Percentiles rank a stretch among this genome's conserved stretches.
These are phyloP conservation scores for Heterobasidion annosum DNA, from an alignment of 1,284 basidiomycete species.

Conservation along the genomic window DNA sequence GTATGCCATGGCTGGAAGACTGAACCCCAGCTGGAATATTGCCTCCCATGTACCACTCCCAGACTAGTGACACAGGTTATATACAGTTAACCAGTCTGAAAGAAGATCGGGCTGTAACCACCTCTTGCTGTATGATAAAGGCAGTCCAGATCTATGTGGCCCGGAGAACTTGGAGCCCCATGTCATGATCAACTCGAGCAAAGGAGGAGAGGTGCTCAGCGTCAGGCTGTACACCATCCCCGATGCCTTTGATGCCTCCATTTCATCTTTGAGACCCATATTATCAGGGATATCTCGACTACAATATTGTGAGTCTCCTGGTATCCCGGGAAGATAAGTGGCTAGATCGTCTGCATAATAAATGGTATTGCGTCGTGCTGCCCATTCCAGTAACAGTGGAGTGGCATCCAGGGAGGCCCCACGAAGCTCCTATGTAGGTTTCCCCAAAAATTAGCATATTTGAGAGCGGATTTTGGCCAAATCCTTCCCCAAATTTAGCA, in stretches of 20 bases:
- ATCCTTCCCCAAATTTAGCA: too few species aligned
- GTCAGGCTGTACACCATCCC: too few species aligned
- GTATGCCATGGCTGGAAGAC: slow-evolving; percentile 4
- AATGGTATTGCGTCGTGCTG: slow-evolving; percentile 7
- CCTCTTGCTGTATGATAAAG: not conserved
- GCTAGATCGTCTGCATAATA: slow-evolving; percentile 2
- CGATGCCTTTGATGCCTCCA: too few species aligned
- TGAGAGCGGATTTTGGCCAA: too few species aligned
- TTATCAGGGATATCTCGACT: not conserved
- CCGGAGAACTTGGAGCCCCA: not conserved
- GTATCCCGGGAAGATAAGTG: not conserved
- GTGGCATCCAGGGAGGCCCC: not conserved
- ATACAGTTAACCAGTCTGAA: slow-evolving; percentile 3
- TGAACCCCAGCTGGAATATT: slow-evolving; percentile 1
- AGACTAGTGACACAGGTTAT: slow-evolving; percentile 2
- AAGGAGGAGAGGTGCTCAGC: too few species aligned
- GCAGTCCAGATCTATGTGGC: not conserved
- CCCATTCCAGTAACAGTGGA: slow-evolving; percentile 6
- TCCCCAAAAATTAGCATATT: too few species aligned
- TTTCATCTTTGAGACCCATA: not conserved
- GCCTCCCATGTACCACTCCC: not conserved
- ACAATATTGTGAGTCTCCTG: not conserved
- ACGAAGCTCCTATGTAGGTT: too few species aligned
- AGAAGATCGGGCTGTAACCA: not conserved
- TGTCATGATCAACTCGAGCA: too few species aligned